Evolutionary conservation across 139 green algal genomes (phyloP).

Genomic region (Asterochloris sp.): DNA sequence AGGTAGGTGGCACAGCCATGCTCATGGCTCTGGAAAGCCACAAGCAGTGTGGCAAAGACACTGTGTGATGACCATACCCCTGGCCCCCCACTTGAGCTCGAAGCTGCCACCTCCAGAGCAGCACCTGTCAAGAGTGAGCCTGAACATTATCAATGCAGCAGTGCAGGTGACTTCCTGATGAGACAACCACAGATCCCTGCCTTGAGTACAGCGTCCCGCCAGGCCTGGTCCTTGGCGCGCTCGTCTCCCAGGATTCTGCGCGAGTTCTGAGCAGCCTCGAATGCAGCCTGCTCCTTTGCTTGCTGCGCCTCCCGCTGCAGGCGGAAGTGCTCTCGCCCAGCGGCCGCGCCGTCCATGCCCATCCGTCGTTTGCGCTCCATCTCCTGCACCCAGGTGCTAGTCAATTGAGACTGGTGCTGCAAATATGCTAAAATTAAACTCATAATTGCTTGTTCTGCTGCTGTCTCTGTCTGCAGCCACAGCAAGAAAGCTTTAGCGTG

Average conservation of each 20-base stretch:
- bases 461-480: neutral
- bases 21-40: too few species aligned
- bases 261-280: conserved; percentile 25
- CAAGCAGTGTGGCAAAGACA: too few species aligned
- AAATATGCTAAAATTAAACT: too few species aligned
- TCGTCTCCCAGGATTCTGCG: conserved; percentile 45
- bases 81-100: too few species aligned
- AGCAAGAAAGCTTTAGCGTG: neutral
- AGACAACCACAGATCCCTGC: neutral
- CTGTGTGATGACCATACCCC: too few species aligned
- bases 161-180: neutral
- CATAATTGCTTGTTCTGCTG: neutral
- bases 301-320: neutral
- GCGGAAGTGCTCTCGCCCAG: conserved; percentile 1
- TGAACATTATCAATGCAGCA: neutral
- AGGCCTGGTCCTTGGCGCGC: conserved; percentile 35
- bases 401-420: neutral
- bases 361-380: conserved; percentile 2
- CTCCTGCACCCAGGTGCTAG: neutral
- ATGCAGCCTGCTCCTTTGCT: neutral
- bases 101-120: neutral
- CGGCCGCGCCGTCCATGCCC: neutral
- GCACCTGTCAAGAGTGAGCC: neutral
- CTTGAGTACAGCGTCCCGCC: conserved; percentile 41
- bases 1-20: too few species aligned